Conservation (phyloP, 2,329 filamentous ascomycete genomes). For the Nemania bipapillata region DNA sequence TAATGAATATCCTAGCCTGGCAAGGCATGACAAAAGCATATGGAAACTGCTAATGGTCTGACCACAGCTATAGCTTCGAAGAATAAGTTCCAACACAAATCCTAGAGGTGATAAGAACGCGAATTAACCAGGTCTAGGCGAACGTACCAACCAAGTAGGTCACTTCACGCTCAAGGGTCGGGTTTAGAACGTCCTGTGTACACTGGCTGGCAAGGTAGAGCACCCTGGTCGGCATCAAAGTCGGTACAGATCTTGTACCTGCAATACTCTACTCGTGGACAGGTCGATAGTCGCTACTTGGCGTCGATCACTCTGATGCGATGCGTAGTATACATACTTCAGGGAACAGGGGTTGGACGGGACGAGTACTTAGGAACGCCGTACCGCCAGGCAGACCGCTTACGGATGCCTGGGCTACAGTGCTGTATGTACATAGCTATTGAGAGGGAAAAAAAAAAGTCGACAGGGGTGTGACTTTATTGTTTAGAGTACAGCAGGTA, state of each 20-base stretch:
- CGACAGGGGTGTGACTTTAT: slow-evolving; percentile 45
- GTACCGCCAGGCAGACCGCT: slow-evolving; percentile 46
- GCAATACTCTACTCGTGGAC: slow-evolving; percentile 39
- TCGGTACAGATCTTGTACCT: slow-evolving; percentile 40
- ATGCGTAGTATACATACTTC: slow-evolving; percentile 46
- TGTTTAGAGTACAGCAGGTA: slow-evolving; percentile 33
- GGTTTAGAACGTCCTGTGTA: slow-evolving; percentile 39
- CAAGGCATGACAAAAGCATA: slow-evolving; percentile 35
- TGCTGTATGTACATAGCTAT: neutral
- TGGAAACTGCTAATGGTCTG: slow-evolving; percentile 32
- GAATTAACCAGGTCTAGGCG: slow-evolving; percentile 34
- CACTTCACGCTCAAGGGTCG: slow-evolving; percentile 38
- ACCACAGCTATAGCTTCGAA: slow-evolving; percentile 38
- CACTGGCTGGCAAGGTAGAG: slow-evolving; percentile 25
- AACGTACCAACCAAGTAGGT: slow-evolving; percentile 32
- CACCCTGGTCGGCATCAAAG: slow-evolving; percentile 28
- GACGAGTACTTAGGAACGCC: slow-evolving; percentile 44
- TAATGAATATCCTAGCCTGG: slow-evolving; percentile 32
- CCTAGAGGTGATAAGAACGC: slow-evolving; percentile 35
- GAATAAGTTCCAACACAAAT: slow-evolving; percentile 38
- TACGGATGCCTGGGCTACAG: slow-evolving; percentile 42
- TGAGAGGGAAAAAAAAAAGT: slow-evolving; percentile 26
- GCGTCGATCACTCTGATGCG: slow-evolving; percentile 44
- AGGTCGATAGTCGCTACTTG: slow-evolving; percentile 47
- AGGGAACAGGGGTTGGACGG: slow-evolving; percentile 44